Conservation (phyloP, 116 monocot species). For the Zostera marina region DNA sequence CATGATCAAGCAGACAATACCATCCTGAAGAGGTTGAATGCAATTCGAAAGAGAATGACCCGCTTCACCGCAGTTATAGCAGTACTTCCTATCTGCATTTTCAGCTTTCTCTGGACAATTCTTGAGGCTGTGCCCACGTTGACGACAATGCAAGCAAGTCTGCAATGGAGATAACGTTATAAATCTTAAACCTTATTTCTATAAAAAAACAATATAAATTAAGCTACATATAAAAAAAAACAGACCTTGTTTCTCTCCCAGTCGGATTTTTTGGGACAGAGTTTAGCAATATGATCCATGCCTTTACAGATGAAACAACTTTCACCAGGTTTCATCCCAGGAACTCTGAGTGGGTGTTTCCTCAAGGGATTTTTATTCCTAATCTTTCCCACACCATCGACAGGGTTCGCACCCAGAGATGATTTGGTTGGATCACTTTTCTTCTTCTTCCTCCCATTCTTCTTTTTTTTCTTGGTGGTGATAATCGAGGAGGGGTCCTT, state of each 20-base stretch:
- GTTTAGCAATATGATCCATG: slow-evolving; percentile 66
- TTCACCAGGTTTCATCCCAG: slow-evolving; percentile 88
- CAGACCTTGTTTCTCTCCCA: slow-evolving; percentile 93
- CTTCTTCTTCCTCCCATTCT: neutral
- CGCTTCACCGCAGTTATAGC: slow-evolving; percentile 87
- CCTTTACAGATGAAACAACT: slow-evolving; percentile 92
- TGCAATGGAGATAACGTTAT: slow-evolving; percentile 12
- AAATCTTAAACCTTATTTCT: too few species aligned
- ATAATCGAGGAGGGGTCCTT: neutral
- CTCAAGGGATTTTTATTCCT: slow-evolving; percentile 15
- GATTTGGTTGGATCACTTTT: neutral
- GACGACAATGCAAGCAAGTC: slow-evolving; percentile 88
- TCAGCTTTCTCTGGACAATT: slow-evolving; percentile 63
- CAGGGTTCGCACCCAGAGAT: neutral
- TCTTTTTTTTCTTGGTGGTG: slow-evolving; percentile 27
- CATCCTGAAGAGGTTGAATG: slow-evolving; percentile 59
- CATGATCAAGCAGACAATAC: slow-evolving; percentile 12
- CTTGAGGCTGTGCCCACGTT: slow-evolving; percentile 79
- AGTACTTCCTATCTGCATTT: slow-evolving; percentile 35
- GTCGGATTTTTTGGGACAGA: slow-evolving; percentile 59
- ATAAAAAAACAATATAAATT: neutral
- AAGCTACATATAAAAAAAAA: neutral
- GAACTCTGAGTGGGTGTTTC: slow-evolving; percentile 79
- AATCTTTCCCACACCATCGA: neutral
- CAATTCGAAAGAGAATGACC: slow-evolving; percentile 79